These are phyloP conservation scores for Artomyces pyxidatus DNA, from an alignment of 768 basidiomycete genomes.

Conservation along the genomic window DNA sequence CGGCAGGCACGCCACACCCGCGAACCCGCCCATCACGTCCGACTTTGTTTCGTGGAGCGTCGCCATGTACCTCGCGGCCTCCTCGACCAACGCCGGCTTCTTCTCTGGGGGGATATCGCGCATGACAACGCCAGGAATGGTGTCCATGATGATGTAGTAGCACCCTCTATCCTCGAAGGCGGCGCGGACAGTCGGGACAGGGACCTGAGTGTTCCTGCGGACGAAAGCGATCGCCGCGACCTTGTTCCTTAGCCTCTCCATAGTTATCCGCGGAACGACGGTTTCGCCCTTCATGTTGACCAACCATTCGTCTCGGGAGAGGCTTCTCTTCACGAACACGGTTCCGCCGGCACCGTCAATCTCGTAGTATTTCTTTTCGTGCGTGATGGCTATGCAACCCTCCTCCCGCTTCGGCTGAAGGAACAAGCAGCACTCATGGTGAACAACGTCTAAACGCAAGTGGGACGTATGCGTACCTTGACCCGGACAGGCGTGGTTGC, in stretches of 20 bases:
- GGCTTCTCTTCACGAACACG: background rate
- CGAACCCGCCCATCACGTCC: background rate
- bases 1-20: background rate
- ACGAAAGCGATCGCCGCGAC: background rate
- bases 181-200: background rate
- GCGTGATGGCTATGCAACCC: background rate
- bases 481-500: no score
- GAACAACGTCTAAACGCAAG: no score
- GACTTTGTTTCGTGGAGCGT: background rate
- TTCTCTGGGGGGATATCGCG: background rate
- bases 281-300: background rate
- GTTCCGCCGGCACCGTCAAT: background rate
- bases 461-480: no score
- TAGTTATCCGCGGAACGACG: background rate
- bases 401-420: no score
- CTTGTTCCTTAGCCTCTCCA: conserved; percentile 1
- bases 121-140: background rate
- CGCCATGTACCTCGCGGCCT: background rate
- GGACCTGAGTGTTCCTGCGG: background rate
- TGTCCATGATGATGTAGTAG: background rate
- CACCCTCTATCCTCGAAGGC: background rate
- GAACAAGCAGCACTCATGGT: no score
- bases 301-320: background rate
- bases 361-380: background rate
- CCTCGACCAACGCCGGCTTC: background rate